phyloP scores from a whole-genome alignment of 1,139 yeast genomes.

The Blastobotrys persicus region DNA sequence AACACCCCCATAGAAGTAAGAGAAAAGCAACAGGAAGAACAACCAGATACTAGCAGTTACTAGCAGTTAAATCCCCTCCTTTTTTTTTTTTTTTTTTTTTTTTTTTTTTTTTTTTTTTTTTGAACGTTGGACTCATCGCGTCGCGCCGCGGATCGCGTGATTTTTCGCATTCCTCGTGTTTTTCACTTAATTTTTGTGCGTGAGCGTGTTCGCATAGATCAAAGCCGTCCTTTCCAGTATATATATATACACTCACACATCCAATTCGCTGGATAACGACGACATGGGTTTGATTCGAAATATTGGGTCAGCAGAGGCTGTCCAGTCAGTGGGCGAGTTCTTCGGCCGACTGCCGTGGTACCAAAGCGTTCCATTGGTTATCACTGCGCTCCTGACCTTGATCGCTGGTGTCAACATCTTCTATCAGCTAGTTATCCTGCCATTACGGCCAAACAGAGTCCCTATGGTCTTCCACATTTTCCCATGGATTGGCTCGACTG shows the following conservation, averaged over 20 bases:
- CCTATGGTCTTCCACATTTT: conserved; percentile 91
- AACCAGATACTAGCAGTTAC: no score
- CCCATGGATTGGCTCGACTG: conserved; percentile 95
- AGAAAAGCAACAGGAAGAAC: no score
- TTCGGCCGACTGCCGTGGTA: conserved; percentile 28
- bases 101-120: no score
- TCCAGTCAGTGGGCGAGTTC: conserved; percentile 6
- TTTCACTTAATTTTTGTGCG: background rate
- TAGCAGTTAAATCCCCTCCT: no score
- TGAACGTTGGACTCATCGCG: no score
- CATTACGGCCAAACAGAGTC: conserved; percentile 55
- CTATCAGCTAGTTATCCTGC: conserved; percentile 64
- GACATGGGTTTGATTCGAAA: conserved; percentile 17
- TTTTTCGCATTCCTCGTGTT: background rate
- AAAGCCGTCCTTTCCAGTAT: background rate
- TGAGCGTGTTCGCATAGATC: no score
- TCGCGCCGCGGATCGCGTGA: background rate
- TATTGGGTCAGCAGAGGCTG: conserved; percentile 10
- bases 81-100: no score
- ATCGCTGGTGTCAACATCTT: conserved; percentile 54
- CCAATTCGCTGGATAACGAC: background rate
- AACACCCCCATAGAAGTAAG: no score
- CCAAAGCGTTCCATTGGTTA: conserved; percentile 29
- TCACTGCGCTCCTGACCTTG: conserved; percentile 33
- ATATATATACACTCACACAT: no score